Base-by-base conservation (phyloP, 805 yeast species). In the Candida nonsorbophila region DNA sequence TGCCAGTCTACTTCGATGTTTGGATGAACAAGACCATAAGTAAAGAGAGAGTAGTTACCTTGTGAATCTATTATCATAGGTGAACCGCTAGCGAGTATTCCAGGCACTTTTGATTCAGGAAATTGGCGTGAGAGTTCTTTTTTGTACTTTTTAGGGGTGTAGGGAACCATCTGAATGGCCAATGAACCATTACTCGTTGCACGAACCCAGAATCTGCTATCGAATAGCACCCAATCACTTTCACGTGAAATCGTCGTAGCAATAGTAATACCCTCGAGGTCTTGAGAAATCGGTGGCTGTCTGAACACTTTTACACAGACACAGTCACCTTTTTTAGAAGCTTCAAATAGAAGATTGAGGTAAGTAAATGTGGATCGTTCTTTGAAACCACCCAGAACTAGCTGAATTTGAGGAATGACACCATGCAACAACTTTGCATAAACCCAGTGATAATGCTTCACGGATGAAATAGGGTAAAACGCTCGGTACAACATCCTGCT, bases 121-220 rank as follows among this genome's bases (percentile, higher is more conserved):
- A 17, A 34, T 17, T 34, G 39, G 8, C 20, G 7, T 10, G 16
- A 11, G 8, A 34, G 22, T 7, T 18, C 8, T 9, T 25, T 22
- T n/a, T 26, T 22, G 24, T 42, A 41, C 12, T 29, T n/a, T 10
- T 24, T 33, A 14, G 39, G 30, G 10, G 30, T 27, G 22, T 43
- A 51, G 4, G 53, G 49, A 8, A 33, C 34, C 8, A 47, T 32
- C 13, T 33, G 24, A 5, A 36, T 14, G 2, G 14, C 18, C 5
- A 13, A n/a, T 10, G 24, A 21, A 4, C 14, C 16, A 7, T n/a
- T 22, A 20, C 22, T 23, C 16, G 27, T 38, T 19, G 43, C 26
- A 15, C 54, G 30, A 13, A 67, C 30, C 69, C 69, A 62, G 30
- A 48, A 64, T 26, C 69, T 42, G 30, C 58, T 49, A 33, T 69